Evolutionary conservation across 306 rosid genomes (phyloP), one percentile per base, ranked within the genome.

Genomic region (Argentina anserina): DNA sequence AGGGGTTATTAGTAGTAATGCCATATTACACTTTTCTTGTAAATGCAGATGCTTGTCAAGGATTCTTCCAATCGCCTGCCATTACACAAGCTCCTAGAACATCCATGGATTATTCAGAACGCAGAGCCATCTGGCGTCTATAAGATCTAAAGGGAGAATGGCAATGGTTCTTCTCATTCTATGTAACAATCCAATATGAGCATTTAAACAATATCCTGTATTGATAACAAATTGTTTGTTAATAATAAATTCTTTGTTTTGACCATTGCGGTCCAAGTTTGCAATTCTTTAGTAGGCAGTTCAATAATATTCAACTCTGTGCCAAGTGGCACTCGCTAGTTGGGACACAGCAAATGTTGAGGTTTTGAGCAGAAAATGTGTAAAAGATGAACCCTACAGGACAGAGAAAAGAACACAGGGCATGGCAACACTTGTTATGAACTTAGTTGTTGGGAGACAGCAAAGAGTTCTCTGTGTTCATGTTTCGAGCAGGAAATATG

Each of bases 101-200:
- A 94, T 73, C 96, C 96, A 45, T 94, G 98, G 98, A 89, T 91
- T 79, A 84, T 94, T 75, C 98, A 94, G 87, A 91, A 94, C 66
- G 97, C 98, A 0, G 98, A 94, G 90, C 95, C 97, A 28, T 84
- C 97, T 25, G 97, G 98, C 77, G 78, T 94, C 79, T 87, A 91
- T 72, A 86, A 81, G 83, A 56, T 85, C 71, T 94, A 85, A 40
- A 0, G 29, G 6, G 29, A 25, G 17, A 52, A 56, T 25, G 15
- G 34, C 62, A 21, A 29, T 21, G 28, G 6, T 52, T 12, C 26
- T 10, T 52, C 21, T 25, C 31, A 14, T 58, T 13, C 5, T 28
- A 31, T 61, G 67, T 33, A 33, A 13, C 65, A 13, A 59, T 34
- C 66, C 67, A 59, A 59, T 59, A 29, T 61, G 43, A 62, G 28